phyloP scores from a whole-genome alignment of 129 eudicot genomes.

The Pseudognaphalium luteoalbum region DNA sequence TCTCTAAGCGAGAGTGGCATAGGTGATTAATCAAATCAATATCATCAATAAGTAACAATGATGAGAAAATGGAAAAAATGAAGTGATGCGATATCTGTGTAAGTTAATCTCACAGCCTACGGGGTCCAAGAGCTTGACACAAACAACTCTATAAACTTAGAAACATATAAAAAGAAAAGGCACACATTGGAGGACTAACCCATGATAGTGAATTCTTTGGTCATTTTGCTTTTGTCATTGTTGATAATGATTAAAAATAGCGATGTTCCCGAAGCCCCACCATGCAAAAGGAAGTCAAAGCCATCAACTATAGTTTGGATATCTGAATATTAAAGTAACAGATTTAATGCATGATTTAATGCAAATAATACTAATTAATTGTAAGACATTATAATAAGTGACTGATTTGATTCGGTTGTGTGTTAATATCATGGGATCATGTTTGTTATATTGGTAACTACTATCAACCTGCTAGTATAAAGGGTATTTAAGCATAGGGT shows the following conservation, averaged over 20 bases:
- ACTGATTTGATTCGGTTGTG: neutral
- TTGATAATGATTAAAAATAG: slow-evolving; percentile 24
- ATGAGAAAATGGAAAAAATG: neutral
- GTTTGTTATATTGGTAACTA: neutral
- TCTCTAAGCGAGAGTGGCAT: neutral
- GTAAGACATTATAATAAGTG: neutral
- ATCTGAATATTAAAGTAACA: too few relatives aligned
- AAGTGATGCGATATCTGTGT: neutral
- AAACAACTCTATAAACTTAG: slow-evolving; percentile 21
- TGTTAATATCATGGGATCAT: neutral
- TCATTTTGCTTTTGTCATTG: slow-evolving; percentile 39
- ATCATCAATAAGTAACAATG: neutral
- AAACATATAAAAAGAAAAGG: slow-evolving; percentile 3
- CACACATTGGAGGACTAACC: slow-evolving; percentile 41
- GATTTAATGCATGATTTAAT: too few relatives aligned
- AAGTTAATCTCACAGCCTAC: slow-evolving; percentile 1
- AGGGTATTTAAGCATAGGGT: neutral
- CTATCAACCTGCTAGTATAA: neutral
- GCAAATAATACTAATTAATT: slow-evolving; percentile 12
- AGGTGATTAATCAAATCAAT: neutral
- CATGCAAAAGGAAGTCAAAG: slow-evolving; percentile 23
- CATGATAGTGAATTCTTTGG: slow-evolving; percentile 31
- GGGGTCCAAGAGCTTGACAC: neutral
- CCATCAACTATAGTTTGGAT: slow-evolving; percentile 7
- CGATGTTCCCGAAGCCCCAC: slow-evolving; percentile 41